Percentiles rank a stretch among this genome's conserved stretches.
phyloP scores from a whole-genome alignment of 1,284 basidiomycete species.

The Ustilago loliicola region DNA sequence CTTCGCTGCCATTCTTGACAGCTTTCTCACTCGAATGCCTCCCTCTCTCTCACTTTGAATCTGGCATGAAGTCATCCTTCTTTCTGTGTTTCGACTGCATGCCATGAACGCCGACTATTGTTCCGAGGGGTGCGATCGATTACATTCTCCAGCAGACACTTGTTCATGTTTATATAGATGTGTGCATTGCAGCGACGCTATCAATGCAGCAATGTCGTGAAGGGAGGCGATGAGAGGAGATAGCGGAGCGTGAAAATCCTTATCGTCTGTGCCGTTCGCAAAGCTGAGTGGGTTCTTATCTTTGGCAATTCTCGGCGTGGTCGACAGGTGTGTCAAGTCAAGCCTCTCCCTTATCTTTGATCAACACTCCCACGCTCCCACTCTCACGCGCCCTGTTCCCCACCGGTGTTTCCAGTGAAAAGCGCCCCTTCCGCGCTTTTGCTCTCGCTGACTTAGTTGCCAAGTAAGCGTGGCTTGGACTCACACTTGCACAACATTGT shows the following conservation, averaged over 20 bases:
- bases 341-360: neutral
- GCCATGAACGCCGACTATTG: neutral
- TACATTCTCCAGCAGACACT: neutral
- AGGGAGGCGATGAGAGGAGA: neutral
- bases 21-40: neutral
- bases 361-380: neutral
- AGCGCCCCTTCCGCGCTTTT: neutral
- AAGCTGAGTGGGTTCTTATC: neutral
- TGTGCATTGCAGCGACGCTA: constrained; percentile 1
- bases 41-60: neutral
- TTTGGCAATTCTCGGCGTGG: neutral
- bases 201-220: neutral
- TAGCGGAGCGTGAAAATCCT: constrained; percentile 2
- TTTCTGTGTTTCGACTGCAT: neutral
- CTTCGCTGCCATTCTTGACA: neutral
- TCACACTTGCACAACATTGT: neutral
- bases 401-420: neutral
- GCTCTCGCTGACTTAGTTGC: neutral
- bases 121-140: neutral
- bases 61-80: neutral
- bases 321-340: constrained; percentile 5
- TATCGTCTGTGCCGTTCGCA: neutral
- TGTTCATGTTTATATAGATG: constrained; percentile 4
- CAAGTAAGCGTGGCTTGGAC: neutral
- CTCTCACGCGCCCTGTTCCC: neutral